Base-by-base conservation (phyloP, 2,329 filamentous ascomycete genomes). In the Metarhizium guizhouense region DNA sequence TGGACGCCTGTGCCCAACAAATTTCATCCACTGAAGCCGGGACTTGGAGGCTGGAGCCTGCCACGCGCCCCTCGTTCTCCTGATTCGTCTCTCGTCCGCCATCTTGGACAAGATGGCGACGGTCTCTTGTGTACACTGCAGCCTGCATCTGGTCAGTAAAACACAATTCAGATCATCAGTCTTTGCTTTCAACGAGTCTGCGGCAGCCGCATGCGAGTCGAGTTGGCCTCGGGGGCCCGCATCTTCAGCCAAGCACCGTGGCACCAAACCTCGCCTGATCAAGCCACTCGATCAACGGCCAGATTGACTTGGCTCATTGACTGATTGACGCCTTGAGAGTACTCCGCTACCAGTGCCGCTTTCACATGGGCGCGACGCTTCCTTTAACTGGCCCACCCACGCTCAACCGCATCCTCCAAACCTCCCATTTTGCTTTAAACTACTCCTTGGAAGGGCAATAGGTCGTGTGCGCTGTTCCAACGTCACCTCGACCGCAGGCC, bases 391-490 rank as follows among this genome's bases (percentile, higher is more conserved):
- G 66, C 59, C 67, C 65, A 63, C 65, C 55, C 54, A 51, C 58
- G 55, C 54, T 54, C 56, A 52, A 54, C 47, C 54, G 25, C 38
- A 50, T 60, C 58, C 59, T 63, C 64, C 64, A 62, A 65, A 63
- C 58, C 54, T 57, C 58, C 51, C 52, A 54, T 58, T 61, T 58
- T 57, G 54, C 54, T 52, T 32, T 52, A 6, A n/a, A 43, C 54
- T 36, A 51, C 55, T 36, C 47, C 59, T 68, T 60, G 63, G 65
- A 70, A 68, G 59, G 69, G 70, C 57, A 72, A 71, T 58, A 68
- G 68, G 68, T 72, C 70, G 70, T 70, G 70, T 72, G 70, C 69
- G 62, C 65, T 60, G 60, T 57, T 54, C 52, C 58, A 59, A 60
- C 62, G 5, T 54, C 54, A 52, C 20, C 30, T 29, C 47, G 40